Conservation (phyloP, 2,329 filamentous ascomycete genomes). For the Aspergillus hiratsukae region DNA sequence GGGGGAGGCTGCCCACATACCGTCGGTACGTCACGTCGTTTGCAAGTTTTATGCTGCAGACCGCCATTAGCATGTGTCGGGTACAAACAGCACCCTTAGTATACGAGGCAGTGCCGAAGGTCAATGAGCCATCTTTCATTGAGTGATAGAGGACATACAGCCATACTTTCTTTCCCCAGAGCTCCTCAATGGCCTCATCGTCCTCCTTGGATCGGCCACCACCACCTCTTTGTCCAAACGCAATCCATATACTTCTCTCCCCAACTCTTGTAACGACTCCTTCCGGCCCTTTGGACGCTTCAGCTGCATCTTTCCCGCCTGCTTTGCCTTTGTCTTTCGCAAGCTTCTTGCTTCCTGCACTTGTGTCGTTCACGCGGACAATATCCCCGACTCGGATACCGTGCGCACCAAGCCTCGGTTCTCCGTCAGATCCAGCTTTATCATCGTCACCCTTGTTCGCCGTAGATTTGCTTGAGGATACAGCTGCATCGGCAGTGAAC, state of each 20-base stretch:
- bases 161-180: constrained; percentile 58
- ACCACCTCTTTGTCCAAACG: constrained; percentile 38
- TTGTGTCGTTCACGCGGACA: constrained; percentile 40
- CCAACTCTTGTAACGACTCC: constrained; percentile 45
- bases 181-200: constrained; percentile 43
- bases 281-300: constrained; percentile 33
- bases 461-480: constrained; percentile 40
- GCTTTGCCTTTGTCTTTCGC: constrained; percentile 33
- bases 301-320: constrained; percentile 23
- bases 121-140: not conserved
- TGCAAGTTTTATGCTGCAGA: constrained; percentile 58
- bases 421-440: constrained; percentile 36
- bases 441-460: constrained; percentile 22
- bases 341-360: constrained; percentile 19
- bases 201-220: constrained; percentile 34
- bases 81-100: not conserved
- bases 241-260: constrained; percentile 42
- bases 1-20: constrained; percentile 28
- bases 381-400: constrained; percentile 47
- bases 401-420: constrained; percentile 39
- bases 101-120: not conserved
- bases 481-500: constrained; percentile 66
- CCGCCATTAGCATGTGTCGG: constrained; percentile 5
- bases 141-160: constrained; percentile 46
- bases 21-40: constrained; percentile 64